Evolutionary conservation across 306 rosid genomes (phyloP).

Genomic region (Gleditsia sinensis): DNA sequence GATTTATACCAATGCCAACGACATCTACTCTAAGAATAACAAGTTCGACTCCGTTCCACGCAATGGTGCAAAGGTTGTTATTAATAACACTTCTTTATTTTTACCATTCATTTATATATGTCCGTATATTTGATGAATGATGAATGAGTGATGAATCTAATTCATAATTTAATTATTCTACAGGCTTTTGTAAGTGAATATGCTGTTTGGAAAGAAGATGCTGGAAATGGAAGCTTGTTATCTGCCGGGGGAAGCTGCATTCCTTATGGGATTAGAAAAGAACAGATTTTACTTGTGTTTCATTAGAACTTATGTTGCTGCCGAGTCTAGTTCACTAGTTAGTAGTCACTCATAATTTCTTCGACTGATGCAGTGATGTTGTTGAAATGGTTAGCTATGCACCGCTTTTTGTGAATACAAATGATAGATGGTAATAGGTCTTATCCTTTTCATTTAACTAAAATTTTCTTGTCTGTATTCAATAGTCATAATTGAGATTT

Average conservation of each 20-base stretch:
- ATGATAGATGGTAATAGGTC: constrained; percentile 62
- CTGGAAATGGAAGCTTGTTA: constrained; percentile 68
- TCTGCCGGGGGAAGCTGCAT: constrained; percentile 85
- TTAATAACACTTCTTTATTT: neutral
- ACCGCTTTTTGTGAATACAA: constrained; percentile 77
- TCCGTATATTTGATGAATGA: too few relatives aligned
- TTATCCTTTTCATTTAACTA: too few relatives aligned
- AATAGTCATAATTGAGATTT: too few relatives aligned
- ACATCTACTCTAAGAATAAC: constrained; percentile 62
- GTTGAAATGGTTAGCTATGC: constrained; percentile 88
- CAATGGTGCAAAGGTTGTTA: constrained; percentile 57
- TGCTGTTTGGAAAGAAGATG: constrained; percentile 82
- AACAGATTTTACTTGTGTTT: constrained; percentile 75
- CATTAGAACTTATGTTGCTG: too few relatives aligned
- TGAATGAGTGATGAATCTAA: too few relatives aligned
- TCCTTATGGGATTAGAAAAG: constrained; percentile 82
- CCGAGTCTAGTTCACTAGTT: too few relatives aligned
- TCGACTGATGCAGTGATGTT: constrained; percentile 63
- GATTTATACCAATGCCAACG: constrained; percentile 65
- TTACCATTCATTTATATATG: neutral
- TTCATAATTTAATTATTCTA: too few relatives aligned
- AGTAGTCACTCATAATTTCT: neutral
- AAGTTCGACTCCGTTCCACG: constrained; percentile 57
- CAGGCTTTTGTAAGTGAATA: constrained; percentile 94
- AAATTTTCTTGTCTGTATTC: too few relatives aligned